Conservation (phyloP, 208 protist genomes). For the Kentomonas sorsogonicus region DNA sequence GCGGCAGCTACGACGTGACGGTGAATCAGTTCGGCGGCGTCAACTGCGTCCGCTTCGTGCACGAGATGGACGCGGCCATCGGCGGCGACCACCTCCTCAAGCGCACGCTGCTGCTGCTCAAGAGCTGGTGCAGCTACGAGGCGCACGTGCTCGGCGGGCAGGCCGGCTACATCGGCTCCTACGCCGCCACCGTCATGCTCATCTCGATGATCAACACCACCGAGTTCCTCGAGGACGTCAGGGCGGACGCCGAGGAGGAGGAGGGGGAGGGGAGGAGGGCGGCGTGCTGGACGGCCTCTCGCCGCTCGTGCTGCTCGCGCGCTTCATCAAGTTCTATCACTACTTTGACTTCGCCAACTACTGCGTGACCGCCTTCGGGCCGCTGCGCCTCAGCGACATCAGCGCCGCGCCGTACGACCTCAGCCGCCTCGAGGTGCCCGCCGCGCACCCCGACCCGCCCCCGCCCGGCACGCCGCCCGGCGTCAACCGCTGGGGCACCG, state of each 20-base stretch:
- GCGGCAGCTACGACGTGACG: slow-evolving; percentile 83
- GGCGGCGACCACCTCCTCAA: slow-evolving; percentile 85
- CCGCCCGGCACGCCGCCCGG: slow-evolving; percentile 9
- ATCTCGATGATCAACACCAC: slow-evolving; percentile 86
- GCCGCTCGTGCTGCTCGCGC: slow-evolving; percentile 52
- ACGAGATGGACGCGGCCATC: slow-evolving; percentile 80
- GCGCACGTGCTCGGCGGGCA: slow-evolving; percentile 85
- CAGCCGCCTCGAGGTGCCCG: slow-evolving; percentile 51
- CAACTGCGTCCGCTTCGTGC: slow-evolving; percentile 85
- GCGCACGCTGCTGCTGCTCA: slow-evolving; percentile 84
- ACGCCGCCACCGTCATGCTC: slow-evolving; percentile 88
- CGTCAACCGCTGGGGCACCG: slow-evolving; percentile 11
- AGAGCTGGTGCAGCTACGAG: slow-evolving; percentile 90
- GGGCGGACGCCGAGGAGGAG: slow-evolving; percentile 43
- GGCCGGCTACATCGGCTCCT: slow-evolving; percentile 86
- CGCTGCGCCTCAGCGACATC: slow-evolving; percentile 55
- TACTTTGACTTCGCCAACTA: slow-evolving; percentile 79
- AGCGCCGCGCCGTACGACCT: slow-evolving; percentile 45
- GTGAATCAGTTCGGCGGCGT: slow-evolving; percentile 87
- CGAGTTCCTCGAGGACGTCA: slow-evolving; percentile 77
- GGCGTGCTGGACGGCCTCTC: slow-evolving; percentile 17
- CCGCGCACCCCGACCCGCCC: slow-evolving; percentile 20
- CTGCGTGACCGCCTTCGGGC: slow-evolving; percentile 76
- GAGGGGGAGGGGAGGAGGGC: not conserved
- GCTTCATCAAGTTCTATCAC: slow-evolving; percentile 78